phyloP scores from a whole-genome alignment of 202 grass and related monocot species.

The Musa balbisiana region DNA sequence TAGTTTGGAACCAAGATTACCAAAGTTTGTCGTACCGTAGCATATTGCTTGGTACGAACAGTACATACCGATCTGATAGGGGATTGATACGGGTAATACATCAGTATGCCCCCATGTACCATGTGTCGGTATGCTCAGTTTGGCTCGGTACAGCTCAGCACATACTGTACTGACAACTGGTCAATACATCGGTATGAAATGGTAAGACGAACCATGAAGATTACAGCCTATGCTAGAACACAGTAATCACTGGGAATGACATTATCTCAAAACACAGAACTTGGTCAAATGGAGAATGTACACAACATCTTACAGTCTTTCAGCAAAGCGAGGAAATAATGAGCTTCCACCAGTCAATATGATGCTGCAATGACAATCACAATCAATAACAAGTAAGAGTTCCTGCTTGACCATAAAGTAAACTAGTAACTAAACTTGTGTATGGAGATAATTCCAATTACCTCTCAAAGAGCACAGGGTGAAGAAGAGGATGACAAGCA shows the following conservation, averaged over 20 bases:
- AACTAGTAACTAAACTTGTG: background rate
- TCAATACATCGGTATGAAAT: no score
- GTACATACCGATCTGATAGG: no score
- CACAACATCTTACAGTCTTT: conserved; percentile 66
- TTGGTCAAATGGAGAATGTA: conserved; percentile 2
- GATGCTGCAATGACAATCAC: conserved; percentile 49
- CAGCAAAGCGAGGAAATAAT: conserved; percentile 61
- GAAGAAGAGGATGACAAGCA: conserved; percentile 73
- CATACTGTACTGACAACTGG: no score
- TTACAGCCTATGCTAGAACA: background rate
- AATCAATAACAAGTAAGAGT: conserved; percentile 20
- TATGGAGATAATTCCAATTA: conserved; percentile 23
- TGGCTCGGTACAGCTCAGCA: no score
- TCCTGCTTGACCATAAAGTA: conserved; percentile 2
- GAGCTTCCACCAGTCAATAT: conserved; percentile 90
- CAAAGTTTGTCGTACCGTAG: no score
- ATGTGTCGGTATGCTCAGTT: no score
- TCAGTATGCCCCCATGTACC: no score
- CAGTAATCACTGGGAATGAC: background rate
- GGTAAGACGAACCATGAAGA: no score
- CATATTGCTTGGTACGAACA: no score
- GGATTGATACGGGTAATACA: no score
- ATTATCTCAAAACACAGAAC: background rate
- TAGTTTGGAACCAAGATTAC: no score
- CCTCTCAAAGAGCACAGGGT: conserved; percentile 80